phyloP scores from a whole-genome alignment of 1,139 yeast species.

The Nakaseomyces nivariensis region DNA sequence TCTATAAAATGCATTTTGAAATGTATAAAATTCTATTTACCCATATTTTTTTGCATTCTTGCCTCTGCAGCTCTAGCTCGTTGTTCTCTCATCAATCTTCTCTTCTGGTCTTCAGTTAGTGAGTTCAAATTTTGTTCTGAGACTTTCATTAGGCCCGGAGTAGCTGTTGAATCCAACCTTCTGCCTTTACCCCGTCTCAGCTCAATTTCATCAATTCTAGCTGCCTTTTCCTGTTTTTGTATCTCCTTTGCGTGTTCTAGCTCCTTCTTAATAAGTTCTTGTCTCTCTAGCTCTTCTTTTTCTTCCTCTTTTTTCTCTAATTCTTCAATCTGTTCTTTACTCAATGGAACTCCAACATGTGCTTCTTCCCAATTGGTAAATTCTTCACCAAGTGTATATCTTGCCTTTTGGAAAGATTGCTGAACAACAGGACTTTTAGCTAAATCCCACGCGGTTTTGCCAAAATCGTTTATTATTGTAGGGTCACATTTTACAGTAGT shows the following conservation, averaged over 20 bases:
- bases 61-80: constrained; percentile 97
- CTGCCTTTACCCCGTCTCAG: constrained; percentile 23
- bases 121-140: constrained; percentile 27
- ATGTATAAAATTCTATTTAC: neutral
- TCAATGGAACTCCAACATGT: constrained; percentile 54
- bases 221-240: constrained; percentile 16
- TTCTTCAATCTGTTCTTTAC: constrained; percentile 51
- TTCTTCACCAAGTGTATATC: constrained; percentile 59
- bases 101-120: constrained; percentile 58
- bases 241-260: constrained; percentile 24
- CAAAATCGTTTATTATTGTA: constrained; percentile 39
- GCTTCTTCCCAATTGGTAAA: constrained; percentile 62
- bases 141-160: constrained; percentile 6
- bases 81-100: constrained; percentile 80
- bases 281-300: constrained; percentile 29
- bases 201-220: constrained; percentile 9
- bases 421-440: constrained; percentile 37
- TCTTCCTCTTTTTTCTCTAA: constrained; percentile 35
- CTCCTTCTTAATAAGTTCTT: constrained; percentile 29
- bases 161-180: constrained; percentile 17
- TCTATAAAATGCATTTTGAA: no score
- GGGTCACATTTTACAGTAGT: constrained; percentile 67
- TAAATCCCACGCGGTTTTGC: constrained; percentile 58
- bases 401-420: constrained; percentile 57
- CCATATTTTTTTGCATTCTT: constrained; percentile 35